Conservation (phyloP, 768 basidiomycete species). For the Suillus subalutaceus region DNA sequence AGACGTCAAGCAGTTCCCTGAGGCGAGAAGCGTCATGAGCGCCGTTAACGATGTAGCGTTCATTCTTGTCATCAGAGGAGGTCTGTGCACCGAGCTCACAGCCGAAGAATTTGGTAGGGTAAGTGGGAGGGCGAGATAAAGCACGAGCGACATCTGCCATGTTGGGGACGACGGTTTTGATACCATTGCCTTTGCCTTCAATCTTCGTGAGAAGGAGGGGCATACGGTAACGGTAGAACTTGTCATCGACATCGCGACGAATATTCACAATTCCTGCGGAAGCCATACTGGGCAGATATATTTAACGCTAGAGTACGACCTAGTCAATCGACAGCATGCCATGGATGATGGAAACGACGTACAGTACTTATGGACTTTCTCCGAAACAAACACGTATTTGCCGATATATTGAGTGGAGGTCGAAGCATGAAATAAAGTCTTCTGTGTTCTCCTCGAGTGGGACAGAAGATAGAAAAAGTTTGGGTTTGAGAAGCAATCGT, state of each 20-base stretch:
- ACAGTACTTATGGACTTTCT: conserved; percentile 58
- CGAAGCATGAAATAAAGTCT: conserved; percentile 80
- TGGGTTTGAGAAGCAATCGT: conserved; percentile 32
- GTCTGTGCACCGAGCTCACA: conserved; percentile 98
- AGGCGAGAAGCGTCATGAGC: conserved; percentile 91
- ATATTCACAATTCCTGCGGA: conserved; percentile 83
- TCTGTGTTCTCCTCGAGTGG: conserved; percentile 33
- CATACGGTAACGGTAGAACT: conserved; percentile 98
- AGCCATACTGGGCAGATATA: conserved; percentile 75
- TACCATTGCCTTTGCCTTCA: conserved; percentile 99
- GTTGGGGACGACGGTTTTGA: conserved; percentile 98
- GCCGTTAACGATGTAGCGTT: conserved; percentile 98
- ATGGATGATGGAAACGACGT: conserved; percentile 19
- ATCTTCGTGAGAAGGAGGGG: conserved; percentile 93
- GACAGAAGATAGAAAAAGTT: conserved; percentile 33
- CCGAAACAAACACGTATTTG: conserved; percentile 58
- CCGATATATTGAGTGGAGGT: conserved; percentile 75
- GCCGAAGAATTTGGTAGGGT: conserved; percentile 99
- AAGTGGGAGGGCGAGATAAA: conserved; percentile 90
- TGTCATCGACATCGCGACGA: conserved; percentile 95
- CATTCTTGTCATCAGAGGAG: conserved; percentile 93
- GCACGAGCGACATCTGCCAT: conserved; percentile 98
- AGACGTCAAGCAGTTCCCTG: conserved; percentile 92
- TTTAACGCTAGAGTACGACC: conserved; percentile 56
- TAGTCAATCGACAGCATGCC: conserved; percentile 8